Base-by-base conservation (phyloP, 106 monocot species). In the Allium cepa region DNA sequence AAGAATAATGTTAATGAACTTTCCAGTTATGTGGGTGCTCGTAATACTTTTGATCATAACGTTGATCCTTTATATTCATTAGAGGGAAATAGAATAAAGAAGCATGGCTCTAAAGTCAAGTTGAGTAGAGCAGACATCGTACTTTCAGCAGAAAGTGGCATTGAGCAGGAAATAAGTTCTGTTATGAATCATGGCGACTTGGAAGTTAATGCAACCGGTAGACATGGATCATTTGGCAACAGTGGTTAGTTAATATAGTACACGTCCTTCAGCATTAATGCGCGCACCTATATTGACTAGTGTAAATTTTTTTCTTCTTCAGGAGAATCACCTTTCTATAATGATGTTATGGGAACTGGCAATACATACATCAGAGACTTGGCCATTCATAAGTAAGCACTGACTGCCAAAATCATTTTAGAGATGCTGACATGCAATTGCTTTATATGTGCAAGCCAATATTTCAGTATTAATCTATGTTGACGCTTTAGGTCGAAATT, bases 51-150 rank as follows among this genome's bases (percentile, higher is more conserved):
- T 13, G 49, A 14, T 61, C 62, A 73, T 45, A 62, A 66, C 56
- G 36, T 76, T 10, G 62, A 72, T 64, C 66, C 81, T 48, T 79
- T 67, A 36, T 79, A 79, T 51, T 28, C 26, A 46, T 72, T 57
- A 56, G 80, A 83, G 50, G 80, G 53, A 10, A 72, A 50, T 17
- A 83, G 70, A 49, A 51, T 73, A 13, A 80, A 56, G 70, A 59
- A 69, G 47, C 66, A 11, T 8, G 47, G 59, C 53, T 63, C 59
- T n/a, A 79, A 53, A 63, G 74, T 66, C 13, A 79, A 46, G 70
- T 46, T 69, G 36, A 67, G 11, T 67, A 67, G 27, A 27, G 51
- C 53, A 67, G 13, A 26, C 53, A 10, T 0, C 5, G 36, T 67
- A 53, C 53, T 27, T 28, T 46, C n/a, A 1, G 48, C 14, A 47